Evolutionary conservation across 768 basidiomycete genomes (phyloP).

Genomic region (Cantharellus cinnabarinus): DNA sequence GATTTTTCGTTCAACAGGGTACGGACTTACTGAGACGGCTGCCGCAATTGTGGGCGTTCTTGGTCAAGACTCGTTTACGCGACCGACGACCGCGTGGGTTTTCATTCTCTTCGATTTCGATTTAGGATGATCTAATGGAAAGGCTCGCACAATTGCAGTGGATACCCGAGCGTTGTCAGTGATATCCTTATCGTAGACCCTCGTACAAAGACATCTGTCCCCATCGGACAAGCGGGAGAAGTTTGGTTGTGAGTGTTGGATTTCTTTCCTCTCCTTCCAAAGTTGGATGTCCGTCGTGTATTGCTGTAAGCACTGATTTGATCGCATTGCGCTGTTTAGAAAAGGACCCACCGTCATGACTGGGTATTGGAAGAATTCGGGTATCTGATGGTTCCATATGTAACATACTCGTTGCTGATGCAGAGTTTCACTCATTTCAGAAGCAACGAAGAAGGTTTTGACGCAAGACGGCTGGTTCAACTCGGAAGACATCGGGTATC

Average conservation of each 20-base stretch:
- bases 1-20: slow-evolving; percentile 17
- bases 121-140: background rate
- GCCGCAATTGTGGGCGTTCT: slow-evolving; percentile 35
- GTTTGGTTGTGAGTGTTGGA: slow-evolving; percentile 10
- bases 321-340: background rate
- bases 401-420: background rate
- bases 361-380: slow-evolving; percentile 5
- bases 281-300: no score
- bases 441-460: slow-evolving; percentile 12
- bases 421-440: background rate
- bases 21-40: slow-evolving; percentile 43
- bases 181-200: slow-evolving; percentile 29
- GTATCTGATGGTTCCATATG: background rate
- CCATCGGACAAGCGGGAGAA: slow-evolving; percentile 10
- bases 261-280: background rate
- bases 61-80: slow-evolving; percentile 38
- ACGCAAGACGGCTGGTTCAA: slow-evolving; percentile 24
- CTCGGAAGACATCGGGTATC: slow-evolving; percentile 19
- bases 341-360: background rate
- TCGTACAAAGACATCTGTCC: slow-evolving; percentile 1
- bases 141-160: slow-evolving; percentile 18
- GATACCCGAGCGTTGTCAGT: slow-evolving; percentile 35
- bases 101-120: background rate
- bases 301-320: background rate
- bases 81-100: slow-evolving; percentile 32